Evolutionary conservation across 2,329 filamentous ascomycete species (phyloP), one percentile per base, ranked within the genome.

Genomic region (Hyphodiscus sp.): DNA sequence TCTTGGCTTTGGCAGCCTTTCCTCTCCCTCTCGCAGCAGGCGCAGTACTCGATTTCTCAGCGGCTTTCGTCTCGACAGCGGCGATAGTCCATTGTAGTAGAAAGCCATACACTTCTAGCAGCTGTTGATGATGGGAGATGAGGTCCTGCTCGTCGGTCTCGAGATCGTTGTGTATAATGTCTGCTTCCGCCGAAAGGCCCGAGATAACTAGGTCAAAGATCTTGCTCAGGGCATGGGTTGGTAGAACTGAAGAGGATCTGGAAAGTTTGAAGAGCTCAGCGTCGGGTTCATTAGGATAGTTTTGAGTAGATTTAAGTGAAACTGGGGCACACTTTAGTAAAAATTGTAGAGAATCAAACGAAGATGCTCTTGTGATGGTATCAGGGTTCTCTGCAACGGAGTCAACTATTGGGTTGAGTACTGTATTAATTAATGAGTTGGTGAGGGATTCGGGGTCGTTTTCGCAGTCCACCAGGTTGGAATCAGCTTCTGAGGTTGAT

Each of bases 271-370:
- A 80, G 57, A 80, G 74, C 74, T 86, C 76, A 86, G 81, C 80
- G 75, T 80, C 71, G 73, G 74, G 73, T 69, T 75, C 73, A 69
- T 63, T 60, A 50, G 58, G 59, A 53, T 59, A 62, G 46, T 61
- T 65, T 54, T 65, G 56, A 65, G 61, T 65, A 66, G 69, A 68
- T 51, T 55, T 55, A 64, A 66, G 65, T 72, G 74, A 78, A 69
- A 75, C 77, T 73, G 81, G 79, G 67, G 82, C 90, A 77, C 83
- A 97, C 92, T 99, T 99, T 75, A 99, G 80, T 55, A 99, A 76
- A 68, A 96, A 96, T 71, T 96, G 92, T 63, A 99, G 72, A 58
- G 91, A 96, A 75, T 99, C 92, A 74, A 97, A 91, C 60, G 86
- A 81, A 49, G 83, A 80, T 65, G 84, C 81, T 71, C 85, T 86